Evolutionary conservation across 2,329 filamentous ascomycete genomes (phyloP).

Genomic region (Colletotrichum navitas): DNA sequence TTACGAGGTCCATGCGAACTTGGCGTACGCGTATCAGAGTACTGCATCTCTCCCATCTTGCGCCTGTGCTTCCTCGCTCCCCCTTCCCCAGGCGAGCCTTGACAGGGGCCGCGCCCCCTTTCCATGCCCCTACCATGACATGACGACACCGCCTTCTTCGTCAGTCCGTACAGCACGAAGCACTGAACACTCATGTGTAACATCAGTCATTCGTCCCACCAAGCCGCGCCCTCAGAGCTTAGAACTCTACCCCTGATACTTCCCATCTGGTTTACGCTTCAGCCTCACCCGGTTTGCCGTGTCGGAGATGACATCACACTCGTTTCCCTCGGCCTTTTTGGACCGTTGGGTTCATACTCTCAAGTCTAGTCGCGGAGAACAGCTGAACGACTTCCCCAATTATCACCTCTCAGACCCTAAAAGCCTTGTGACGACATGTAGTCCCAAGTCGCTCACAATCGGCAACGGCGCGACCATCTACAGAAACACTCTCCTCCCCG

Average conservation of each 20-base stretch:
- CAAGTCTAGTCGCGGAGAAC: conserved; percentile 49
- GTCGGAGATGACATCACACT: conserved; percentile 36
- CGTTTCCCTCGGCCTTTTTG: conserved; percentile 55
- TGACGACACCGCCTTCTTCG: conserved; percentile 32
- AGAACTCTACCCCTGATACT: conserved; percentile 27
- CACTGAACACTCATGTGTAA: neutral
- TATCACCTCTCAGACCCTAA: conserved; percentile 60
- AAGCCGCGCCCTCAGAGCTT: conserved; percentile 13
- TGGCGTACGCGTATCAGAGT: conserved; percentile 26
- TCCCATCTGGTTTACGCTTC: conserved; percentile 12
- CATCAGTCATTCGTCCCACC: conserved; percentile 23
- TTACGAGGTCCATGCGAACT: conserved; percentile 34
- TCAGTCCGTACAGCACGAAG: neutral
- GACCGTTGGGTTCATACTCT: conserved; percentile 51
- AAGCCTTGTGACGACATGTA: conserved; percentile 62
- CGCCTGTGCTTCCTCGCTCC: neutral
- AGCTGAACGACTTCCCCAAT: conserved; percentile 60
- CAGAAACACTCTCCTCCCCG: conserved; percentile 68
- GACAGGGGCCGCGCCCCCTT: conserved; percentile 15
- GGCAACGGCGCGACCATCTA: conserved; percentile 72
- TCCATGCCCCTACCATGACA: conserved; percentile 1
- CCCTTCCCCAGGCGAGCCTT: neutral
- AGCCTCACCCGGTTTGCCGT: conserved; percentile 3
- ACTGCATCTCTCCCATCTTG: conserved; percentile 4
- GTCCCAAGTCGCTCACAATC: conserved; percentile 62